A percentile compares a stretch with the other conserved stretches of the same genome.
These are phyloP conservation scores for Corinectria fuckeliana DNA, from an alignment of 2,329 filamentous ascomycete genomes.

Conservation along the genomic window DNA sequence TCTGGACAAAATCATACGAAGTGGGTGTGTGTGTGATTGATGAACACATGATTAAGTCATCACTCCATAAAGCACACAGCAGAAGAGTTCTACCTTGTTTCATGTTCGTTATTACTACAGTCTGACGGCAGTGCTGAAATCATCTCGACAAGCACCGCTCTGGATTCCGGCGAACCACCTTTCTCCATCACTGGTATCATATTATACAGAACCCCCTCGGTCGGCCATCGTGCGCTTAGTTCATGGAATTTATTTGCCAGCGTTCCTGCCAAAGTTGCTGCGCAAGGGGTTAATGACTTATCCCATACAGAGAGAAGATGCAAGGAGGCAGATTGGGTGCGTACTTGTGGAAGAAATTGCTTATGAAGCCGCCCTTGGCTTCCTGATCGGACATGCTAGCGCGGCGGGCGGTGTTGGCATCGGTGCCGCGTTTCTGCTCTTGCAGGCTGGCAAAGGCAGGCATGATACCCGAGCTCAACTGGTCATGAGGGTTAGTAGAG, in stretches of 20 bases:
- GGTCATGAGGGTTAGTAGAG: neutral
- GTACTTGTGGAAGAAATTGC: slow-evolving; percentile 64
- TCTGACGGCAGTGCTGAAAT: slow-evolving; percentile 6
- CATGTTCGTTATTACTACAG: slow-evolving; percentile 20
- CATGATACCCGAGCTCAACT: slow-evolving; percentile 54
- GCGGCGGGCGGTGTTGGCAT: slow-evolving; percentile 55
- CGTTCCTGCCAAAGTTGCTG: slow-evolving; percentile 45
- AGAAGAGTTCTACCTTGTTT: too few species aligned
- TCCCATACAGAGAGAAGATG: neutral
- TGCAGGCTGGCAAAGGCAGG: slow-evolving; percentile 58
- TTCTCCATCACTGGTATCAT: neutral
- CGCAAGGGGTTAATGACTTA: neutral
- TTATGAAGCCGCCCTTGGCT: slow-evolving; percentile 56
- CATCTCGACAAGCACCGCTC: too few species aligned
- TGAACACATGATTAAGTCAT: slow-evolving; percentile 13
- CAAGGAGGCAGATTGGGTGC: slow-evolving; percentile 26
- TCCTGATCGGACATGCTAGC: slow-evolving; percentile 63
- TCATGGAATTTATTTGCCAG: slow-evolving; percentile 34
- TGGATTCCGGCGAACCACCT: too few species aligned
- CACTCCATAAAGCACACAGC: too few species aligned
- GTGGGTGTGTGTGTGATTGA: slow-evolving; percentile 13
- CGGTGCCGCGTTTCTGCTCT: slow-evolving; percentile 56
- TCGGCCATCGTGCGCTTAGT: neutral
- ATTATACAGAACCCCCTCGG: slow-evolving; percentile 9
- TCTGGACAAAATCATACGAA: slow-evolving; percentile 3